These are phyloP conservation scores for Aspergillus sparsus DNA, from an alignment of 495 filamentous ascomycete species.

Conservation along the genomic window DNA sequence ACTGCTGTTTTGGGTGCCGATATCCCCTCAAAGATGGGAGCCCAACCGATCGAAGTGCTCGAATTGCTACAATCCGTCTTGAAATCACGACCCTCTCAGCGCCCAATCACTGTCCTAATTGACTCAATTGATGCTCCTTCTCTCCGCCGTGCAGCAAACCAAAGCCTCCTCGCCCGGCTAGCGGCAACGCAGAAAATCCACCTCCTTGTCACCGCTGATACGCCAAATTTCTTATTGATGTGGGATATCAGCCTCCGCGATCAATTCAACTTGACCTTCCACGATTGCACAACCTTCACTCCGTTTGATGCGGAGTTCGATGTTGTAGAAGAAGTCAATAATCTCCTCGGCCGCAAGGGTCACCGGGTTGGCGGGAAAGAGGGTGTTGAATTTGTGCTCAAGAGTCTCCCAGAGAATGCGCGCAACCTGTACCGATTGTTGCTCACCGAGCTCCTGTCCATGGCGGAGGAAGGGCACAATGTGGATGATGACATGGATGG, in stretches of 20 bases:
- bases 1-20: constrained; percentile 62
- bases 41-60: constrained; percentile 65
- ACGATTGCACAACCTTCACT: constrained; percentile 89
- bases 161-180: constrained; percentile 73
- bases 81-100: constrained; percentile 42
- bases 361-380: constrained; percentile 83
- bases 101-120: constrained; percentile 67
- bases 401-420: constrained; percentile 88
- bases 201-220: constrained; percentile 80
- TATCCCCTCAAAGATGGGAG: constrained; percentile 55
- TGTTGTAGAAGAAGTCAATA: constrained; percentile 83
- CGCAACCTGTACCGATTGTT: constrained; percentile 80
- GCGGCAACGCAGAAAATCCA: constrained; percentile 71
- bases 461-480: constrained; percentile 51
- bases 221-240: constrained; percentile 80
- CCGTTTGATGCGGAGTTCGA: constrained; percentile 71
- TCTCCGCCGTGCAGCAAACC: constrained; percentile 68
- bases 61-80: constrained; percentile 63
- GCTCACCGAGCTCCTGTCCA: constrained; percentile 79
- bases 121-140: constrained; percentile 82
- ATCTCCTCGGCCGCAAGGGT: constrained; percentile 81
- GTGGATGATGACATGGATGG: constrained; percentile 49
- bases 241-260: constrained; percentile 84
- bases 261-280: constrained; percentile 82
- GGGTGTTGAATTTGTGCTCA: constrained; percentile 87